Evolutionary conservation across 208 protist genomes (phyloP).

Genomic region (Trypanosoma theileri): DNA sequence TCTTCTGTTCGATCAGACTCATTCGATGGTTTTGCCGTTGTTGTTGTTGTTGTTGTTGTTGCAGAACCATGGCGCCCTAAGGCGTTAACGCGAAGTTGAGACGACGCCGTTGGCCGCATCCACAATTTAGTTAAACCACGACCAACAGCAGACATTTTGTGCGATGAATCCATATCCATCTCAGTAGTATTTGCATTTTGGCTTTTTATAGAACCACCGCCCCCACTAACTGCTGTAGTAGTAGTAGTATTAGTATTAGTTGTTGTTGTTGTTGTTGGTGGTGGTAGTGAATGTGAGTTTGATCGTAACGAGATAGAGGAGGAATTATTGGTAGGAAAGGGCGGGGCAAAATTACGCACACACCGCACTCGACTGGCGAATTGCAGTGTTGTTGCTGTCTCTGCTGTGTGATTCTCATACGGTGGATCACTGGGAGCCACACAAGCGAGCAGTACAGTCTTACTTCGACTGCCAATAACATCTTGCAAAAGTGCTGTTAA

Average conservation of each 20-base stretch:
- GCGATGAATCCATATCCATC: not conserved
- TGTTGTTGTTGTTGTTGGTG: not conserved
- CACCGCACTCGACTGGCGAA: slow-evolving; percentile 30
- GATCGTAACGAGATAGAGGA: no score
- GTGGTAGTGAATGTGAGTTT: no score
- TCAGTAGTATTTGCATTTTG: not conserved
- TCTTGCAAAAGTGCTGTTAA: slow-evolving; percentile 68
- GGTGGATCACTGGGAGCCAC: slow-evolving; percentile 42
- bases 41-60: not conserved
- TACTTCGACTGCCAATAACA: slow-evolving; percentile 47
- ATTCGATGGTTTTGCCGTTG: not conserved
- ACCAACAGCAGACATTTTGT: not conserved
- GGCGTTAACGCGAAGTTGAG: slow-evolving; percentile 1
- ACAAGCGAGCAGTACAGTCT: slow-evolving; percentile 68
- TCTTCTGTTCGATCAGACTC: slow-evolving; percentile 3
- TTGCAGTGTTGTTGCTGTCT: slow-evolving; percentile 27
- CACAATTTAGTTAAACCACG: not conserved
- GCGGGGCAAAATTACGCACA: slow-evolving; percentile 23
- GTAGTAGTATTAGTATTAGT: not conserved
- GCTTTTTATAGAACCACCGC: not conserved
- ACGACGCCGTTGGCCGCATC: slow-evolving; percentile 19
- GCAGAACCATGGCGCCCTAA: not conserved
- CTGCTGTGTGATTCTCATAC: slow-evolving; percentile 27
- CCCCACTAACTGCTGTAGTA: not conserved
- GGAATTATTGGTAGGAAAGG: not conserved